These are phyloP conservation scores for Trypanosoma avium DNA, from an alignment of 208 protist species.

Conservation along the genomic window DNA sequence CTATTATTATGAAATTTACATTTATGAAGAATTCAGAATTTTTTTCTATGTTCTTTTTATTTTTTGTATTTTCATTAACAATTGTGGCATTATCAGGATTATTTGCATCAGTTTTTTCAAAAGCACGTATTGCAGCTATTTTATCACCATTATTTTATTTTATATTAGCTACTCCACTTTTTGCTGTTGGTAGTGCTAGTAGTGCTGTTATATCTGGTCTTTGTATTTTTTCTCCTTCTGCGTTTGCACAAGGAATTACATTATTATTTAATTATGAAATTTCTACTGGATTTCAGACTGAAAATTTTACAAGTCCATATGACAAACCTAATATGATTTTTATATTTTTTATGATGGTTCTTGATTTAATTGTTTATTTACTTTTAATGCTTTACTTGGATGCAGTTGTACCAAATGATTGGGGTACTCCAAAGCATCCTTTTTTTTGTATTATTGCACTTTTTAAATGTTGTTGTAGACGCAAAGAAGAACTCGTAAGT, in stretches of 20 bases:
- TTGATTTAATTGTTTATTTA: conserved; percentile 39
- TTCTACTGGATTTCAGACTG: not conserved
- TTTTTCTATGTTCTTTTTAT: conserved; percentile 47
- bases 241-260: conserved; percentile 47
- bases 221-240: conserved; percentile 55
- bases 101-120: conserved; percentile 70
- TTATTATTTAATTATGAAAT: conserved; percentile 43
- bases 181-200: conserved; percentile 34
- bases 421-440: conserved; percentile 26
- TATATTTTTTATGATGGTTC: conserved; percentile 28
- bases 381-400: conserved; percentile 38
- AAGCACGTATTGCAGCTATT: conserved; percentile 57
- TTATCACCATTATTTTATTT: conserved; percentile 73
- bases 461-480: not conserved
- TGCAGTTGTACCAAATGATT: conserved; percentile 35
- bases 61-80: conserved; percentile 59
- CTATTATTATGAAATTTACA: conserved; percentile 54
- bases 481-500: not conserved
- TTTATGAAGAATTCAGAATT: conserved; percentile 48
- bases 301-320: not conserved
- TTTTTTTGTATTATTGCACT: conserved; percentile 23
- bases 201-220: conserved; percentile 26
- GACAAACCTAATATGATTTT: conserved; percentile 20
- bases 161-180: conserved; percentile 39
- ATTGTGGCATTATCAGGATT: conserved; percentile 55